Evolutionary conservation across 495 filamentous ascomycete genomes (phyloP).

Genomic region (Penicillium turbatum): DNA sequence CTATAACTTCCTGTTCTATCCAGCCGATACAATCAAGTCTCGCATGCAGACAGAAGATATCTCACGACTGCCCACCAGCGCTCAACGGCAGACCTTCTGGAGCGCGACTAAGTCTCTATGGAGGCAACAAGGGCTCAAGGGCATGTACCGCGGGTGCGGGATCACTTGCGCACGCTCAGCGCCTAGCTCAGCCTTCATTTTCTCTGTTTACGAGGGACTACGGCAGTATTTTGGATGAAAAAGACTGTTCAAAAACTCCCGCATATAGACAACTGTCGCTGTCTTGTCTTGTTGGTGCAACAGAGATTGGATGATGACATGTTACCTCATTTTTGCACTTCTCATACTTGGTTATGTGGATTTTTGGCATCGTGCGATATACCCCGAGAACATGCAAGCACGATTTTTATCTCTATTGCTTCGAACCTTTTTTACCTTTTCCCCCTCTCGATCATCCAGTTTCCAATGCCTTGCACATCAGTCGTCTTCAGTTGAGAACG

Average conservation of each 20-base stretch:
- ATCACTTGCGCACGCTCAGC: slow-evolving; percentile 85
- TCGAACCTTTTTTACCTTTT: too few relatives aligned
- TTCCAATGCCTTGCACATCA: background rate
- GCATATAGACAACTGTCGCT: slow-evolving; percentile 4
- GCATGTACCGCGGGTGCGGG: slow-evolving; percentile 89
- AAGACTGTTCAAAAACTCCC: background rate
- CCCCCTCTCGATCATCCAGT: background rate
- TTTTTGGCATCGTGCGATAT: slow-evolving; percentile 7
- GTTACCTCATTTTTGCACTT: background rate
- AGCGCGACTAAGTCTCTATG: slow-evolving; percentile 66
- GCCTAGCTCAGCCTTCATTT: slow-evolving; percentile 96
- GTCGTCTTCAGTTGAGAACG: background rate
- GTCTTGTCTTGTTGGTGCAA: background rate
- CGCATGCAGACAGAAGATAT: slow-evolving; percentile 90
- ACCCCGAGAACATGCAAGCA: slow-evolving; percentile 5
- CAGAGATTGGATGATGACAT: background rate
- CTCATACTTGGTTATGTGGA: background rate
- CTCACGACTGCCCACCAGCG: slow-evolving; percentile 23
- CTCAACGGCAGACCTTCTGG: slow-evolving; percentile 59
- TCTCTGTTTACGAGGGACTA: slow-evolving; percentile 84
- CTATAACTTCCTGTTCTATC: slow-evolving; percentile 96
- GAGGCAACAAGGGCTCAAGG: slow-evolving; percentile 73
- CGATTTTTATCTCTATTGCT: background rate
- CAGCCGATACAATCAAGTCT: slow-evolving; percentile 94
- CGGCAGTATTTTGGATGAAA: slow-evolving; percentile 56